Base-by-base conservation (phyloP, 495 filamentous ascomycete genomes). In the Choiromyces venosus region DNA sequence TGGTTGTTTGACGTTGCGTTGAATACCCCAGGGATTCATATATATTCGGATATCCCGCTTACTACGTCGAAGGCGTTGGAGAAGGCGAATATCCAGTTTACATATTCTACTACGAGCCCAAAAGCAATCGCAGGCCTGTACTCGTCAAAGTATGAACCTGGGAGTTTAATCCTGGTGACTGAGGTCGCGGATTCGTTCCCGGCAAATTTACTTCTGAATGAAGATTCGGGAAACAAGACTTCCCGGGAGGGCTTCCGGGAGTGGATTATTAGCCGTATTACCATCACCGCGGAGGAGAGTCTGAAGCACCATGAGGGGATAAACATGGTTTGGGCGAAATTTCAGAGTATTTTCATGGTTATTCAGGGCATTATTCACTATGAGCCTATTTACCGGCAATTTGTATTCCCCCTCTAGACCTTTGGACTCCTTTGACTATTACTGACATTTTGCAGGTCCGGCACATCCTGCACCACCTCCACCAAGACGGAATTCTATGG, bases 341-440 rank as follows among this genome's bases (percentile, higher is more conserved):
- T 96, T 81, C 84, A 82, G 16, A 86, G 85, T 39, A 89, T 88
- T 66, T 95, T 97, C 82, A 83, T 83, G 0, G 85, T 93, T 2
- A 84, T 97, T 38, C 86, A 87, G 37, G 89, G 88, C 8, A 86
- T 97, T 37, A 82, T 96, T 25, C 91, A 88, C 83, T 97, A 97
- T 82, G 95, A 98, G 82, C 94, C 95, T 0, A 93, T 99, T 70
- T 94, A 93, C 83, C 89, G 93, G 36, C 84, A 84, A 37, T 94
- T 91, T 77, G 82, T 97, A 74, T 86, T 12, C 5, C 35, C 38
- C n/a, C 12, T 3, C 12, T 33, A 33, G 10, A n/a, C n/a, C 46
- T 10, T 25, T 9, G 0, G 25, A 61, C 37, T 2, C 7, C 29
- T 37, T 33, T 12, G 16, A 33, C 25, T 1, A 65, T 44, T 65